These are phyloP conservation scores for Pythium coloratum DNA, from an alignment of 352 stramenopile species.

Conservation along the genomic window DNA sequence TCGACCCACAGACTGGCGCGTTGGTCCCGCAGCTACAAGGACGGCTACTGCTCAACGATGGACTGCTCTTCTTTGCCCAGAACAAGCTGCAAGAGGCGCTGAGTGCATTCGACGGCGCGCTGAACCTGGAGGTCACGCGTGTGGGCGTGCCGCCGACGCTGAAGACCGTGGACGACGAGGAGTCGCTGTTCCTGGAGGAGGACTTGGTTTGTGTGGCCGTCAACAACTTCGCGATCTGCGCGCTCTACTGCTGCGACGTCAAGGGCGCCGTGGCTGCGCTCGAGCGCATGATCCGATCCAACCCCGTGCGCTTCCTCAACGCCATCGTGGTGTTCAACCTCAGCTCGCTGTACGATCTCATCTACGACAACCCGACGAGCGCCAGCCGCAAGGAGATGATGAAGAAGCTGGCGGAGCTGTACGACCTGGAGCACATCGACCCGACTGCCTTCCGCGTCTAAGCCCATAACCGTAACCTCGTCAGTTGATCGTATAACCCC, in stretches of 20 bases:
- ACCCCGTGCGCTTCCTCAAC: constrained; percentile 71
- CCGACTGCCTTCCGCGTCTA: constrained; percentile 70
- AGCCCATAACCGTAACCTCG: no score
- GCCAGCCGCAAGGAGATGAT: constrained; percentile 85
- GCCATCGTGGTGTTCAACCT: constrained; percentile 78
- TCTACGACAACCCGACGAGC: constrained; percentile 76
- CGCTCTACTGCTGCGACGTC: constrained; percentile 81
- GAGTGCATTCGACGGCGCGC: constrained; percentile 66
- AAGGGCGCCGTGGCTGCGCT: constrained; percentile 64
- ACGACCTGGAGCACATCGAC: constrained; percentile 78
- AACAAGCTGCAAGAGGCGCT: constrained; percentile 83
- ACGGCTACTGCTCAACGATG: constrained; percentile 71
- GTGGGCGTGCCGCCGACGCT: not conserved
- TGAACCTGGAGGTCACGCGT: constrained; percentile 38
- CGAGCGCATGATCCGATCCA: constrained; percentile 68
- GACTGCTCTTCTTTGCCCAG: constrained; percentile 68
- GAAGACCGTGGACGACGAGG: constrained; percentile 26
- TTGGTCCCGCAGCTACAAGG: constrained; percentile 36
- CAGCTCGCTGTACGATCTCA: constrained; percentile 79
- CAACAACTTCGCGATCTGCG: constrained; percentile 84
- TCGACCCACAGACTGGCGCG: constrained; percentile 2
- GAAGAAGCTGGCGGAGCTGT: constrained; percentile 70
- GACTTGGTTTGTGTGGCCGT: constrained; percentile 68
- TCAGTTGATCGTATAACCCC: no score
- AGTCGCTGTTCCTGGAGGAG: constrained; percentile 56